Conservation (phyloP, 768 basidiomycete genomes). For the Suillus subluteus region DNA sequence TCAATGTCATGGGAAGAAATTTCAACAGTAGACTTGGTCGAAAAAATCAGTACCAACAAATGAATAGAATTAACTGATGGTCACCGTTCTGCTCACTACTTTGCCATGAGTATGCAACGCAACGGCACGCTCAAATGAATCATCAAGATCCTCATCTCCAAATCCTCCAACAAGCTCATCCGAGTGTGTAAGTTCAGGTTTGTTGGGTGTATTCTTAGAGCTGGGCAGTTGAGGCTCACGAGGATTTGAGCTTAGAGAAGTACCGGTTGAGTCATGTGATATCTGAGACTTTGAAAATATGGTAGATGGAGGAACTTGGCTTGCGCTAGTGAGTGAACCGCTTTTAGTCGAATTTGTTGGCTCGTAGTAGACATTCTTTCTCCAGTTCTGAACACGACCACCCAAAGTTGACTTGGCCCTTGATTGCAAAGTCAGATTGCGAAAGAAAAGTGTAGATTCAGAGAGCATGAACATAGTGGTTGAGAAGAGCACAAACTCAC, state of each 20-base stretch:
- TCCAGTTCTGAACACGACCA: background rate
- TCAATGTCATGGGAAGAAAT: background rate
- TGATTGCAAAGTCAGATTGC: slow-evolving; percentile 4
- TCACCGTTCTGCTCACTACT: background rate
- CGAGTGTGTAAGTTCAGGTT: background rate
- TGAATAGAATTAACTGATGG: background rate
- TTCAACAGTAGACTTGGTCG: background rate
- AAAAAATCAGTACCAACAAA: background rate
- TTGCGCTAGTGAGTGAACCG: background rate
- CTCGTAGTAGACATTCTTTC: background rate
- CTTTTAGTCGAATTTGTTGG: background rate
- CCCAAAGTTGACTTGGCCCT: background rate
- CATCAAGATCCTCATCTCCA: background rate
- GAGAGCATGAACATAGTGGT: slow-evolving; percentile 9
- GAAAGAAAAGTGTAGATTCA: slow-evolving; percentile 12
- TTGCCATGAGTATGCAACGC: background rate
- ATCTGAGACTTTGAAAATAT: background rate
- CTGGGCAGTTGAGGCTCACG: background rate
- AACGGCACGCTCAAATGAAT: background rate
- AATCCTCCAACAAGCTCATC: slow-evolving; percentile 6
- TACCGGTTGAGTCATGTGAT: background rate
- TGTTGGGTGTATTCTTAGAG: too few relatives aligned
- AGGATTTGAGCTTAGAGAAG: background rate
- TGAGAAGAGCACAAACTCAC: background rate
- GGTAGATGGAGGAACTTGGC: background rate